A percentile compares a stretch with the other conserved stretches of the same genome.
These are phyloP conservation scores for Calycina herbarum DNA, from an alignment of 2,329 filamentous ascomycete genomes.

Conservation along the genomic window DNA sequence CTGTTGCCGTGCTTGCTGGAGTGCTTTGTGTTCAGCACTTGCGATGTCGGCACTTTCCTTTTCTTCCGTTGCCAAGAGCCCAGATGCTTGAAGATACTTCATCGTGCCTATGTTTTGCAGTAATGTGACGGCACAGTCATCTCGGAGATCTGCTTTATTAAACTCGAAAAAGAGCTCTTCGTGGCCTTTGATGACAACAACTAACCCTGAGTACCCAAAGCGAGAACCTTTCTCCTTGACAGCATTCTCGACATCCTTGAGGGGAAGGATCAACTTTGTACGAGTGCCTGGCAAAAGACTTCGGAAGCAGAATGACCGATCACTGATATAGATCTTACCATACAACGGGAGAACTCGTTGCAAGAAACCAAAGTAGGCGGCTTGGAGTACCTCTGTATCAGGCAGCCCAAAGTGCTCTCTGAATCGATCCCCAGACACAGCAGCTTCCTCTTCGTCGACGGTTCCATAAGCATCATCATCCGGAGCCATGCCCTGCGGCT, in stretches of 20 bases:
- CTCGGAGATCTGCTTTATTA: constrained; percentile 70
- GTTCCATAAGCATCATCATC: constrained; percentile 56
- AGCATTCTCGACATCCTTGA: constrained; percentile 89
- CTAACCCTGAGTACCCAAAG: constrained; percentile 85
- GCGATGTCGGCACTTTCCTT: constrained; percentile 71
- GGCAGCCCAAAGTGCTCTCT: constrained; percentile 89
- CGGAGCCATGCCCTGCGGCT: constrained; percentile 50
- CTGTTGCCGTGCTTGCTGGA: constrained; percentile 70
- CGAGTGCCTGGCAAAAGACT: constrained; percentile 85
- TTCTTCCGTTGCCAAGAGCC: constrained; percentile 66
- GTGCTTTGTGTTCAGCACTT: constrained; percentile 75
- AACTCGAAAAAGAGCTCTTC: constrained; percentile 99
- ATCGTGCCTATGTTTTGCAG: constrained; percentile 73
- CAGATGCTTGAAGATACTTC: constrained; percentile 69
- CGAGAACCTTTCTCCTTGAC: constrained; percentile 95
- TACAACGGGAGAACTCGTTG: constrained; percentile 88
- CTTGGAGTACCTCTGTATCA: constrained; percentile 76
- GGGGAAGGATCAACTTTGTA: constrained; percentile 87
- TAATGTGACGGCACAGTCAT: constrained; percentile 84
- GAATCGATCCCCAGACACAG: constrained; percentile 76
- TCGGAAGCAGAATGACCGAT: constrained; percentile 86
- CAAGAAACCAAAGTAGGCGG: constrained; percentile 91
- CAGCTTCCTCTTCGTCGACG: constrained; percentile 62
- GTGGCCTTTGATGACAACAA: constrained; percentile 89
- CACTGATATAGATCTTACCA: constrained; percentile 93